Evolutionary conservation across 495 filamentous ascomycete species (phyloP).

Genomic region (Sphaerosporella brunnea): DNA sequence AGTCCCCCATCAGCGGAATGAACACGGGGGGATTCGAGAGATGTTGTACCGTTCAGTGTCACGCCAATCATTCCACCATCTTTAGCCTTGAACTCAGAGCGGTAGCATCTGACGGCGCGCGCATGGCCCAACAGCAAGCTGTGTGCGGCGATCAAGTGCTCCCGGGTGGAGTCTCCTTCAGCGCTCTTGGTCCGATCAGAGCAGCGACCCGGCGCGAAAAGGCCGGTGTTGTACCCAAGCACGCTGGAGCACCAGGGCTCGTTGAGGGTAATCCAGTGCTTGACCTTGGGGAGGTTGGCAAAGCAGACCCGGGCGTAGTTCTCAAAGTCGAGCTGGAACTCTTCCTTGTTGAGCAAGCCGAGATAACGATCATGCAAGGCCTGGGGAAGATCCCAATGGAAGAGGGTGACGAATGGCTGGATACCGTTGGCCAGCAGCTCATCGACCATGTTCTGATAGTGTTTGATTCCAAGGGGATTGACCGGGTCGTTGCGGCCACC

Average conservation of each 20-base stretch:
- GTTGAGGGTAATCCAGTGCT: slow-evolving; percentile 41
- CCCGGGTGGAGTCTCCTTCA: slow-evolving; percentile 33
- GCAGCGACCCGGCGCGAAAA: slow-evolving; percentile 36
- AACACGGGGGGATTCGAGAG: no score
- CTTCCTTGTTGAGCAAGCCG: slow-evolving; percentile 35
- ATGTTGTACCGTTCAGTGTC: slow-evolving; percentile 34
- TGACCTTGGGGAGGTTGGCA: slow-evolving; percentile 33
- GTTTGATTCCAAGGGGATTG: slow-evolving; percentile 33
- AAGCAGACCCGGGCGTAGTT: slow-evolving; percentile 35
- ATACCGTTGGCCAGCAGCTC: slow-evolving; percentile 35
- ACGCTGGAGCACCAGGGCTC: slow-evolving; percentile 36
- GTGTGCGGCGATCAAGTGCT: slow-evolving; percentile 38
- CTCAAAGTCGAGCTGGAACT: slow-evolving; percentile 36
- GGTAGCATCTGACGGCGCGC: slow-evolving; percentile 35
- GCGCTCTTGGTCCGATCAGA: slow-evolving; percentile 34
- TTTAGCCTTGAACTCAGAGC: slow-evolving; percentile 33
- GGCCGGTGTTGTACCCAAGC: slow-evolving; percentile 36
- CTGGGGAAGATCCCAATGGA: slow-evolving; percentile 40
- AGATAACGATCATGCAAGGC: slow-evolving; percentile 36
- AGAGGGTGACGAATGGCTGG: slow-evolving; percentile 35
- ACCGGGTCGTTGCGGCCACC: slow-evolving; percentile 26
- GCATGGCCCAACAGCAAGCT: slow-evolving; percentile 35
- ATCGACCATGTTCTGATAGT: slow-evolving; percentile 35
- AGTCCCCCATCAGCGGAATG: no score
- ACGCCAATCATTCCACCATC: slow-evolving; percentile 37